Evolutionary conservation across 176 grass and related monocot genomes (phyloP), one percentile per base, ranked within the genome.

Genomic region (Aegilops tauschii): DNA sequence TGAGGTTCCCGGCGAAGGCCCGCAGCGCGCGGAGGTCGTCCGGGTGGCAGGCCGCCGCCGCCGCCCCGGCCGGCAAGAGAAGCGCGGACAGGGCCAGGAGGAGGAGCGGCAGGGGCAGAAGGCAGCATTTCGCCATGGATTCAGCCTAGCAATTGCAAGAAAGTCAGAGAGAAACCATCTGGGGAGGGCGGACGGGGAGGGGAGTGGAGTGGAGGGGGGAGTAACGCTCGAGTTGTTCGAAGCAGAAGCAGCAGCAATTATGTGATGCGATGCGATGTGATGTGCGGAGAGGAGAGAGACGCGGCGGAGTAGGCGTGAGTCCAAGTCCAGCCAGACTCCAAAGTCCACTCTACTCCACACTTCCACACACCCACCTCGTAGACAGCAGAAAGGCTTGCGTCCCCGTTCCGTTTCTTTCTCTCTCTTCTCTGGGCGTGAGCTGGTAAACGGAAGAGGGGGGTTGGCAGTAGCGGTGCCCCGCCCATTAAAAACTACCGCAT

Each of bases 1-100:
- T 82, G 62, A 98, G 88, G 85, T 92, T 94, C 1, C 61, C 80
- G 9, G 93, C 88, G 85, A 98, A 98, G 10, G 87, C 81, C 21
- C 61, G 47, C 18, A 98, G 96, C 25, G 93, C 89, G 12, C 36
- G 81, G 20, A 91, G 83, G 84, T 98, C 96, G 25, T 84, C 73
- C 64, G 82, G 86, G 88, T 95, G 92, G 90, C 96, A 98, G 35
- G 86, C 44, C 4, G 52, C 54, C 58, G 80, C 70, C 12, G 40
- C 28, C 2, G 35, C 16, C 63, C 54, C 13, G 0, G 35, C 6
- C 63, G 50, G 47, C 16, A 58, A 34, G 17, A 77, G 74, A 54
- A 86, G 12, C 28, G 76, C 28, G 21, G 76, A 65, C 14, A 34
- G 8, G 14, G 69, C 28, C 14, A 54, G 12, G 64, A 79, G 42